These are phyloP conservation scores for Evansstolkia leycettana DNA, from an alignment of 495 filamentous ascomycete genomes.

Conservation along the genomic window DNA sequence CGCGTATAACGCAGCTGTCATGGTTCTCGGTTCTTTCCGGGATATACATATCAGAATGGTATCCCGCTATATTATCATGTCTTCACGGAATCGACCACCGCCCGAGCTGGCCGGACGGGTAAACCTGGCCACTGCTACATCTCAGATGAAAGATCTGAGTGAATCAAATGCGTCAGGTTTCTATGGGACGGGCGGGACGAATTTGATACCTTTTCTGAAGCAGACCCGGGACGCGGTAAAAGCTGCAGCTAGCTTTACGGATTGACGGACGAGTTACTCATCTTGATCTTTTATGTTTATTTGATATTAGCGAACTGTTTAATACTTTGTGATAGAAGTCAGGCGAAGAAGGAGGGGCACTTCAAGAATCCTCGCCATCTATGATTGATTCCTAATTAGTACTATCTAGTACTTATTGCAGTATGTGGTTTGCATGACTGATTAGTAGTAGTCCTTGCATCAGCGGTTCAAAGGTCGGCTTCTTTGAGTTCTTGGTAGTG, in stretches of 20 bases:
- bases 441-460: too few species aligned
- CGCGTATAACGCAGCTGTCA: slow-evolving; percentile 78
- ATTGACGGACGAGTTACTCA: slow-evolving; percentile 3
- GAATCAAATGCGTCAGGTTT: slow-evolving; percentile 32
- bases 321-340: too few species aligned
- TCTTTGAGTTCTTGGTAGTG: too few species aligned
- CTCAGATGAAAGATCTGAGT: slow-evolving; percentile 2
- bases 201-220: slow-evolving; percentile 71
- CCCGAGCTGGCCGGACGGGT: slow-evolving; percentile 2
- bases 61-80: slow-evolving; percentile 79
- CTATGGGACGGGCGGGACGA: slow-evolving; percentile 70
- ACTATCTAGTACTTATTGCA: too few species aligned
- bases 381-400: too few species aligned
- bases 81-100: slow-evolving; percentile 13
- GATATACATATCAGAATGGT: slow-evolving; percentile 93
- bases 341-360: too few species aligned
- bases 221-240: slow-evolving; percentile 72
- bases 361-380: too few species aligned
- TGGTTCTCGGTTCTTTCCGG: slow-evolving; percentile 69
- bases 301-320: too few species aligned
- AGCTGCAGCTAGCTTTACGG: slow-evolving; percentile 13
- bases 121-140: background rate
- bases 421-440: too few species aligned
- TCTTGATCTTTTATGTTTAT: too few species aligned
- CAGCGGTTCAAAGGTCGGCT: too few species aligned